Conservation (phyloP, 1,139 yeast species). For the Taphrina confusa region DNA sequence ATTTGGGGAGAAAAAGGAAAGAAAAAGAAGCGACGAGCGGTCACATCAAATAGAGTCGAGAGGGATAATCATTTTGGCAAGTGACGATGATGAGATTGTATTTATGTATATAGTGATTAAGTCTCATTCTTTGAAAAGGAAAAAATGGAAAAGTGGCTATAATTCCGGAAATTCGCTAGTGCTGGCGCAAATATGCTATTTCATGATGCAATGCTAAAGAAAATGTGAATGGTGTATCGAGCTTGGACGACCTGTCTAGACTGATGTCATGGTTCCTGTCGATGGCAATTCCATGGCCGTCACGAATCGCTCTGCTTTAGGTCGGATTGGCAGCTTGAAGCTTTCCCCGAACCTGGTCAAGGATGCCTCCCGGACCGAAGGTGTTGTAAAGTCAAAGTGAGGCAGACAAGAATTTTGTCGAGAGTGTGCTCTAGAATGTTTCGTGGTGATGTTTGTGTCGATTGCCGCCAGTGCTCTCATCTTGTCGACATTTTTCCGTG, state of each 20-base stretch:
- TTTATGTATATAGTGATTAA: too few species aligned
- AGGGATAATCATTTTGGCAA: too few species aligned
- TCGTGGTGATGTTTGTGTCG: not conserved
- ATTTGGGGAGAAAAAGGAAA: too few species aligned
- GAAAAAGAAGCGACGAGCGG: too few species aligned
- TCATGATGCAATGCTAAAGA: too few species aligned
- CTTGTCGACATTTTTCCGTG: constrained; percentile 31
- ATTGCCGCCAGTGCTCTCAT: constrained; percentile 21
- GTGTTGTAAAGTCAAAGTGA: not conserved
- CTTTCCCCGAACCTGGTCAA: not conserved
- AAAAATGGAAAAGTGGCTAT: too few species aligned
- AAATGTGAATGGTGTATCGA: too few species aligned
- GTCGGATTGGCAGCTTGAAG: not conserved
- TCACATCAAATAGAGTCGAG: too few species aligned
- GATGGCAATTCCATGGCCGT: constrained; percentile 11
- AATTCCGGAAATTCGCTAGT: not conserved
- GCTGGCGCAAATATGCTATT: constrained; percentile 7
- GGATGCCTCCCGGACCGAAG: not conserved
- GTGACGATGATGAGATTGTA: too few species aligned
- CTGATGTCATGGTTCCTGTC: too few species aligned
- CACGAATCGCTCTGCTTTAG: constrained; percentile 14
- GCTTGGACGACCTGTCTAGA: too few species aligned
- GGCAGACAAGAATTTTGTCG: constrained; percentile 7
- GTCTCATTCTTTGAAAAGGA: too few species aligned
- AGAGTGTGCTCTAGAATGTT: constrained; percentile 7